These are phyloP conservation scores for Pythium phragmitis DNA, from an alignment of 352 stramenopile species.

Conservation along the genomic window DNA sequence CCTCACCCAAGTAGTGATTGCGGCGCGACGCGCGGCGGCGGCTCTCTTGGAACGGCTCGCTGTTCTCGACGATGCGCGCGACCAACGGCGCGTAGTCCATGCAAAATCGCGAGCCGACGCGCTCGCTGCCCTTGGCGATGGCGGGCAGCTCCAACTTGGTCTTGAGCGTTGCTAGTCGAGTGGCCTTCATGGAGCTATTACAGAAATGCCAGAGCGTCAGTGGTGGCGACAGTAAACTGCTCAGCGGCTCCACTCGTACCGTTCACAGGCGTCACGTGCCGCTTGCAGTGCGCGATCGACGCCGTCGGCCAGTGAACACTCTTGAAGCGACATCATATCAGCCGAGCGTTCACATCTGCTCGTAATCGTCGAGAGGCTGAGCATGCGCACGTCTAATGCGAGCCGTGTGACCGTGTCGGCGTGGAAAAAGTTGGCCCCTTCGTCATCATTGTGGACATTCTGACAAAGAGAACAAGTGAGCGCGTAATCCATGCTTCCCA, in stretches of 20 bases:
- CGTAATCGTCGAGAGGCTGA: conserved; percentile 18
- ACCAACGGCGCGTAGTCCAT: conserved; percentile 79
- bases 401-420: neutral
- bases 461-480: neutral
- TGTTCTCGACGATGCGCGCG: conserved; percentile 45
- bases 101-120: conserved; percentile 39
- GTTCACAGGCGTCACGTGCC: neutral
- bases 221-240: neutral
- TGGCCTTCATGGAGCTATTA: conserved; percentile 20
- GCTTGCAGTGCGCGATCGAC: conserved; percentile 14
- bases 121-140: conserved; percentile 26
- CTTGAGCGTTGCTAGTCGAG: conserved; percentile 34
- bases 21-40: conserved; percentile 62
- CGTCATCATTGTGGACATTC: conserved; percentile 11
- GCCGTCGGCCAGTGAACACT: conserved; percentile 14
- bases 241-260: conserved; percentile 2
- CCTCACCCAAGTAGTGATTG: conserved; percentile 75
- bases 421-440: conserved; percentile 22
- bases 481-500: neutral
- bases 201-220: conserved; percentile 1
- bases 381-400: conserved; percentile 16
- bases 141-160: conserved; percentile 36
- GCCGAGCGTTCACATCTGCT: neutral
- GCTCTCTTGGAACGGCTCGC: conserved; percentile 49
- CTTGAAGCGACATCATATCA: conserved; percentile 4